phyloP scores from a whole-genome alignment of 2,329 filamentous ascomycete genomes.

The Lachnellula occidentalis region DNA sequence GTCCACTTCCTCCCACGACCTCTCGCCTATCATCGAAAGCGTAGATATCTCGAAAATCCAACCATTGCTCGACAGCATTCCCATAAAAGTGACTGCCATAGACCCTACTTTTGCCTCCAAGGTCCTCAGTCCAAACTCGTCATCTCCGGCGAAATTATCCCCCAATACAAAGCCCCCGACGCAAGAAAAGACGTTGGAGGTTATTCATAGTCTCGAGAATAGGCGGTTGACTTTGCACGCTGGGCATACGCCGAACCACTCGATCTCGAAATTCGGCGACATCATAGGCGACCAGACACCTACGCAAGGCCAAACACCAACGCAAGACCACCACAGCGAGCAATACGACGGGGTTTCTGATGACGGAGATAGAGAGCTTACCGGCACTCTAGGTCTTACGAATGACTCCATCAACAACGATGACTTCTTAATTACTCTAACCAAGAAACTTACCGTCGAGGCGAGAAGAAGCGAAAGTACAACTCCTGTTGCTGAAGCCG shows the following conservation, averaged over 20 bases:
- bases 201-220: conserved; percentile 34
- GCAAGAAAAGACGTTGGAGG: conserved; percentile 16
- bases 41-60: conserved; percentile 55
- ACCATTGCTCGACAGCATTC: conserved; percentile 54
- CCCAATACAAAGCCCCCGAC: conserved; percentile 18
- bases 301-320: conserved; percentile 26
- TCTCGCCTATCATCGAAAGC: conserved; percentile 29
- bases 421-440: conserved; percentile 21
- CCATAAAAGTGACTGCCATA: conserved; percentile 49
- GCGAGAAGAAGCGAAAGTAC: conserved; percentile 13
- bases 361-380: conserved; percentile 22
- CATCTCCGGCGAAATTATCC: conserved; percentile 23
- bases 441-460: conserved; percentile 22
- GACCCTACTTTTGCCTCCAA: conserved; percentile 29
- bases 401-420: conserved; percentile 18
- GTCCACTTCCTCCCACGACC: conserved; percentile 5
- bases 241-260: conserved; percentile 57
- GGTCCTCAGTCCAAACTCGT: conserved; percentile 22
- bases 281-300: conserved; percentile 25
- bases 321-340: conserved; percentile 13
- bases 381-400: conserved; percentile 24
- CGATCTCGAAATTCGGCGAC: conserved; percentile 42
- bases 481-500: conserved; percentile 12
- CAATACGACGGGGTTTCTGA: conserved; percentile 9
- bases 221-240: conserved; percentile 55